These are phyloP conservation scores for Phytophthora pseudosyringae DNA, from an alignment of 352 stramenopile genomes.

Conservation along the genomic window DNA sequence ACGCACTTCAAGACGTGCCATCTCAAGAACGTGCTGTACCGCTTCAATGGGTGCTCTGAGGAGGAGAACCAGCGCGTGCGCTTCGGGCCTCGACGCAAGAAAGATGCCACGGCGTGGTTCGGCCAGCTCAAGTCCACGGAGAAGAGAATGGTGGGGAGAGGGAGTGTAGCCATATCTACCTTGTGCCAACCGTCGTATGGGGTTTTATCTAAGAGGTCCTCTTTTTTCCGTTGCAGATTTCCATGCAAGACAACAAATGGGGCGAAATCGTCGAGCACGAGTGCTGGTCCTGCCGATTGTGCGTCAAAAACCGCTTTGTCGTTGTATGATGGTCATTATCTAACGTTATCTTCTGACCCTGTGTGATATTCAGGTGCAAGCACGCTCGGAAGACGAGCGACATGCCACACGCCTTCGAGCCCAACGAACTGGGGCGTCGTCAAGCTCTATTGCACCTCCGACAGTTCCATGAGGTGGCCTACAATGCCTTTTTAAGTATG, in stretches of 20 bases:
- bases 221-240: constrained; percentile 51
- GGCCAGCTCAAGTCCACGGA: constrained; percentile 85
- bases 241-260: constrained; percentile 88
- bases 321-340: not conserved
- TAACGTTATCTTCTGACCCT: constrained; percentile 3
- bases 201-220: not conserved
- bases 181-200: not conserved
- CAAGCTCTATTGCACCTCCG: constrained; percentile 73
- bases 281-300: constrained; percentile 78
- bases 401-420: constrained; percentile 66
- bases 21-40: constrained; percentile 80
- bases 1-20: constrained; percentile 84
- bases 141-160: constrained; percentile 70
- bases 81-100: constrained; percentile 73
- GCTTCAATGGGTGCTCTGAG: constrained; percentile 76
- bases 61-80: constrained; percentile 79
- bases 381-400: constrained; percentile 44
- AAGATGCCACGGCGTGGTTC: constrained; percentile 77
- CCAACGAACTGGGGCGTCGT: constrained; percentile 59
- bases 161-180: not conserved
- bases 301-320: not conserved
- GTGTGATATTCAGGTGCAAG: constrained; percentile 52
- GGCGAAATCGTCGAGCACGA: constrained; percentile 78
- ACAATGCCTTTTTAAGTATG: constrained; percentile 59
- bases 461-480: constrained; percentile 60